Percentiles rank a stretch among this genome's conserved stretches.
These are phyloP conservation scores for Fusarium brevicatenulatum DNA, from an alignment of 2,329 filamentous ascomycete species.

Conservation along the genomic window DNA sequence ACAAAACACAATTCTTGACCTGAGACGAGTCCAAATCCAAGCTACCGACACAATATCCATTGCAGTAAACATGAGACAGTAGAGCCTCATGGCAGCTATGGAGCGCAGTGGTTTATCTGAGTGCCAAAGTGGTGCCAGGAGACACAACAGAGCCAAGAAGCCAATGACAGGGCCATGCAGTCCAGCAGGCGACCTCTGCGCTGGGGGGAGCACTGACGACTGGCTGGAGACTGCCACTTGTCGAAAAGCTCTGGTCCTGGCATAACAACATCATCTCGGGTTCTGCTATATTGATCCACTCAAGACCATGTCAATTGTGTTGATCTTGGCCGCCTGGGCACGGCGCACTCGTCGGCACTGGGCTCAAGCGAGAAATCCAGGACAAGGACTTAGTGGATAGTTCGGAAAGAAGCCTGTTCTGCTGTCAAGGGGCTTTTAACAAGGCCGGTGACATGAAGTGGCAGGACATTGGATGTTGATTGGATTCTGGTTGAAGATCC, in stretches of 20 bases:
- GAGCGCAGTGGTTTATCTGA: conserved; percentile 1
- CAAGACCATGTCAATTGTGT: conserved; percentile 28
- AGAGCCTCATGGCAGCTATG: conserved; percentile 27
- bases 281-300: conserved; percentile 40
- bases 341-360: conserved; percentile 42
- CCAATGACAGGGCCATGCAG: conserved; percentile 10
- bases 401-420: conserved; percentile 29
- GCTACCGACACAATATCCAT: conserved; percentile 1
- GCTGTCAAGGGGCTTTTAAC: conserved; percentile 36
- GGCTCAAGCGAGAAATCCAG: conserved; percentile 36
- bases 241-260: conserved; percentile 35
- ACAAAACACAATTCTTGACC: conserved; percentile 18
- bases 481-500: conserved; percentile 20
- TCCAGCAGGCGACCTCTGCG: conserved; percentile 6
- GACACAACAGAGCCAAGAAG: conserved; percentile 6
- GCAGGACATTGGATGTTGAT: conserved; percentile 27
- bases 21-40: background rate
- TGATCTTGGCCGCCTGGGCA: conserved; percentile 38
- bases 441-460: conserved; percentile 34
- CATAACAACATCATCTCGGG: conserved; percentile 38
- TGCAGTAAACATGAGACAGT: conserved; percentile 15
- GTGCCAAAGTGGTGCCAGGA: conserved; percentile 3
- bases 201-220: conserved; percentile 10
- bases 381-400: conserved; percentile 37
- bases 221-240: conserved; percentile 23